Percentiles rank a stretch among this genome's conserved stretches.
These are phyloP conservation scores for Camelina laxa DNA, from an alignment of 345 rosid species.

Conservation along the genomic window DNA sequence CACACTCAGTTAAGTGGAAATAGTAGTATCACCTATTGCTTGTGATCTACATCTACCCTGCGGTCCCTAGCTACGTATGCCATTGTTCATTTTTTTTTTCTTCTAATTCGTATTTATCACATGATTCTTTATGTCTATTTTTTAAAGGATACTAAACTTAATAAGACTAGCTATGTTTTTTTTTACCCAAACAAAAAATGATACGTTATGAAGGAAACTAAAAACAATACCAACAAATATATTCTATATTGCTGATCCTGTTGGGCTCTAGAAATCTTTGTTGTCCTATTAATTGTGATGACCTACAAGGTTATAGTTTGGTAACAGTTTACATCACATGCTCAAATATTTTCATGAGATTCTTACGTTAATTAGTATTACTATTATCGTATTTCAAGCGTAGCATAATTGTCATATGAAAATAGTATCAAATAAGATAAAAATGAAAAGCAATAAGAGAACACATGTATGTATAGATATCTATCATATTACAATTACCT, in stretches of 20 bases:
- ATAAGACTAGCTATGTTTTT: background rate
- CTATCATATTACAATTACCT: too few relatives aligned
- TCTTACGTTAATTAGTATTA: background rate
- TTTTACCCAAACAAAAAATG: background rate
- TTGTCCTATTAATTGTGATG: slow-evolving; percentile 28
- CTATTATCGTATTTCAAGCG: background rate
- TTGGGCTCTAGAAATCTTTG: slow-evolving; percentile 26
- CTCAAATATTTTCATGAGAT: slow-evolving; percentile 13
- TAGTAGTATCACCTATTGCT: slow-evolving; percentile 28
- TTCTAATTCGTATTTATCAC: background rate
- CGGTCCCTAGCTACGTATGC: background rate
- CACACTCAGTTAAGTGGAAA: slow-evolving; percentile 1
- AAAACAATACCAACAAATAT: slow-evolving; percentile 21
- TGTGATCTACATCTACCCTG: slow-evolving; percentile 33
- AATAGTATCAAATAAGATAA: too few relatives aligned
- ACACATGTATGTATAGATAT: too few relatives aligned
- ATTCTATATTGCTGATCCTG: slow-evolving; percentile 15
- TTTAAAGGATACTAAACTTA: background rate
- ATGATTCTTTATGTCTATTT: background rate
- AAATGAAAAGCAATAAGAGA: too few relatives aligned
- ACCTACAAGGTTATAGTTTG: slow-evolving; percentile 28
- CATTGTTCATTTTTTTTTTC: background rate
- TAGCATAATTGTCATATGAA: background rate
- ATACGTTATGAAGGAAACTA: background rate
- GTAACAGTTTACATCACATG: slow-evolving; percentile 41